Conservation (phyloP, 371 early-diverging fungal genomes). For the Lichtheimia ramosa region DNA sequence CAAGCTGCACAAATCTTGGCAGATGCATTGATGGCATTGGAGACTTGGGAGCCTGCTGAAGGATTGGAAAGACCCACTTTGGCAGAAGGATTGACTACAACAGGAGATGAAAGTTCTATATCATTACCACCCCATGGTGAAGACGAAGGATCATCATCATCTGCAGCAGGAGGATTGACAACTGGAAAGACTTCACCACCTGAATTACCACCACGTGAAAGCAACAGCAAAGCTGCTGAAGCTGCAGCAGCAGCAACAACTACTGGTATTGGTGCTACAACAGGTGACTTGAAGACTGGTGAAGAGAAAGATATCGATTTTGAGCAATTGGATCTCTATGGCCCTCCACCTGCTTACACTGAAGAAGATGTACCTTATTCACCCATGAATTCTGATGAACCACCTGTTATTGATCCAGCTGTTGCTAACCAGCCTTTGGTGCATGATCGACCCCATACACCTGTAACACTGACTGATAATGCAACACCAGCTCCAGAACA, state of each 20-base stretch:
- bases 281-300: conserved; percentile 24
- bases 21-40: conserved; percentile 41
- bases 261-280: conserved; percentile 19
- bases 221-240: conserved; percentile 9
- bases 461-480: not conserved
- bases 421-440: not conserved
- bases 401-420: not conserved
- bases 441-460: not conserved
- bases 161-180: not conserved
- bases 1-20: conserved; percentile 38
- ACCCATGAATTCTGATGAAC: conserved; percentile 21
- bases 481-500: not conserved
- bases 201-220: conserved; percentile 1
- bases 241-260: conserved; percentile 10
- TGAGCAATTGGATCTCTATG: conserved; percentile 34
- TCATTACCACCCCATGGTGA: not conserved
- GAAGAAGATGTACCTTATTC: conserved; percentile 7
- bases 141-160: not conserved
- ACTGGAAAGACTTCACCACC: not conserved
- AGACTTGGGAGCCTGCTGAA: conserved; percentile 39
- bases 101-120: conserved; percentile 2
- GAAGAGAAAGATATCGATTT: conserved; percentile 22
- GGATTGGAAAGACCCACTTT: conserved; percentile 43
- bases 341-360: conserved; percentile 41
- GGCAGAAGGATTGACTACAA: not conserved